Percentiles rank a stretch among this genome's conserved stretches.
Evolutionary conservation across 805 yeast genomes (phyloP).

Genomic region (Huiozyma sinensis): DNA sequence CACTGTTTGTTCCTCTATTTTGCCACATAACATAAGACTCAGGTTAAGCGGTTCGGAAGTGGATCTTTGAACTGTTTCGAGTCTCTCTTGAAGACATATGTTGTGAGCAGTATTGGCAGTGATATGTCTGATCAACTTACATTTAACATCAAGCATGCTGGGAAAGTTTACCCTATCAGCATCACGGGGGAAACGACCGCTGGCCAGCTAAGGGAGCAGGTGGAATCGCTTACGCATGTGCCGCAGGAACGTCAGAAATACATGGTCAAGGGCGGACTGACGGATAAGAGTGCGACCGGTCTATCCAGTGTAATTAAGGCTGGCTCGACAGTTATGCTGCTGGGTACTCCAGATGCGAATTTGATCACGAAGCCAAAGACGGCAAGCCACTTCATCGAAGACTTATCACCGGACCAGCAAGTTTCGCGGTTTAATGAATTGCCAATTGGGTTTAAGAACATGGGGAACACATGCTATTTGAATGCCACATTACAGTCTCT

Average conservation of each 20-base stretch:
- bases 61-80: too few relatives aligned
- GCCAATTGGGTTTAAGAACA: conserved; percentile 88
- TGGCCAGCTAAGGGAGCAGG: conserved; percentile 52
- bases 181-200: conserved; percentile 28
- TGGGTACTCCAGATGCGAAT: conserved; percentile 78
- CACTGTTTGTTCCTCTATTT: too few relatives aligned
- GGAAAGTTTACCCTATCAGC: conserved; percentile 48
- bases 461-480: conserved; percentile 92
- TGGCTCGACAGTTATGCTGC: conserved; percentile 67
- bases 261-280: conserved; percentile 76
- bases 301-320: conserved; percentile 44
- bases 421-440: conserved; percentile 33
- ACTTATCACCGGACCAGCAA: conserved; percentile 36
- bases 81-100: too few relatives aligned
- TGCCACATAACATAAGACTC: too few relatives aligned
- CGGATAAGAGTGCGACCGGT: conserved; percentile 46
- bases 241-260: conserved; percentile 89
- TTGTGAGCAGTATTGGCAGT: background rate
- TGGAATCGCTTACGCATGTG: conserved; percentile 64
- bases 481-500: conserved; percentile 85
- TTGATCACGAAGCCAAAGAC: conserved; percentile 42
- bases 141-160: conserved; percentile 50
- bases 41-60: too few relatives aligned
- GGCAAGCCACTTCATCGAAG: conserved; percentile 57
- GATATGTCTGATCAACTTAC: background rate